These are phyloP conservation scores for Ceratobasidium sp. DNA, from an alignment of 1,284 basidiomycete species.

Conservation along the genomic window DNA sequence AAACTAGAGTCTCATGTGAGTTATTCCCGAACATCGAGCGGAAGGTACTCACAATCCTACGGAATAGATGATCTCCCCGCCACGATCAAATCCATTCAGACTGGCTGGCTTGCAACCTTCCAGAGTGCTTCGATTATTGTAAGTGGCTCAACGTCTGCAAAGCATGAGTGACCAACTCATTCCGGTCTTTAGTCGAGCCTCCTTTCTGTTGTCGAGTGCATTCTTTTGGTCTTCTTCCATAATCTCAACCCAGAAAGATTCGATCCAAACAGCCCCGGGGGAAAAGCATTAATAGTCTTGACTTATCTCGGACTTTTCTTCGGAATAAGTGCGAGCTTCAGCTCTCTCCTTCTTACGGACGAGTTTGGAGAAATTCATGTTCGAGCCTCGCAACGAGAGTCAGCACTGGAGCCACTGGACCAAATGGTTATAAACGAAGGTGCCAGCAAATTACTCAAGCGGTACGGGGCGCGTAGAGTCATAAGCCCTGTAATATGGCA, in stretches of 20 bases:
- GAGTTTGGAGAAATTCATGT: conserved; percentile 26
- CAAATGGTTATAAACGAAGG: conserved; percentile 14
- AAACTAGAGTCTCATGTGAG: conserved; percentile 9
- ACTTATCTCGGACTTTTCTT: conserved; percentile 17
- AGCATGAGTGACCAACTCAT: neutral
- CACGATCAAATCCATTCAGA: conserved; percentile 21
- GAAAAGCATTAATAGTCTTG: conserved; percentile 6
- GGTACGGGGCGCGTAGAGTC: conserved; percentile 8
- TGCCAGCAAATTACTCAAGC: conserved; percentile 2
- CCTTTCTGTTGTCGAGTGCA: neutral
- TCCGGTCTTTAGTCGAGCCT: neutral
- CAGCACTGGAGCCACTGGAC: conserved; percentile 12
- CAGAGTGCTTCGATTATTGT: conserved; percentile 17
- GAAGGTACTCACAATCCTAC: neutral
- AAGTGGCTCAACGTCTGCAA: neutral
- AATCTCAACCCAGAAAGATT: neutral
- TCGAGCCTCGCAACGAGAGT: conserved; percentile 8
- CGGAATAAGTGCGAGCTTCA: conserved; percentile 18
- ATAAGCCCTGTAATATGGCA: conserved; percentile 23
- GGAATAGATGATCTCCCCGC: conserved; percentile 17
- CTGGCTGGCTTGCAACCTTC: conserved; percentile 25
- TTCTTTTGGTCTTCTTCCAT: conserved; percentile 1
- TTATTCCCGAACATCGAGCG: neutral
- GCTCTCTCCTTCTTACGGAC: conserved; percentile 24
- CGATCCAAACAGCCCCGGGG: neutral